Conservation (phyloP, 257 asterid genomes). For the Prunella vulgaris region DNA sequence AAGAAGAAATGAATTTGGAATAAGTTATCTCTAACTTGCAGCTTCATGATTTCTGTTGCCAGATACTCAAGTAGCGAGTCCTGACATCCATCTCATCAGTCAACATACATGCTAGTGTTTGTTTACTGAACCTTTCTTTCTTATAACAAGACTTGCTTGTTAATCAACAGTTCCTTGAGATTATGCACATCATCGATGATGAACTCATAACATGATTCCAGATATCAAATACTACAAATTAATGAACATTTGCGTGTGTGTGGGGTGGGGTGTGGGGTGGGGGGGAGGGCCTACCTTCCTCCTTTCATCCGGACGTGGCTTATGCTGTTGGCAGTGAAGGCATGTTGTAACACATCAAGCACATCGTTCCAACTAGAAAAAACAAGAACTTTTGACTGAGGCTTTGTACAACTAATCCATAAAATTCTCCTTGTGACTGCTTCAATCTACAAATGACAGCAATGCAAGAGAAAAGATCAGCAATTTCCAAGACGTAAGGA, state of each 20-base stretch:
- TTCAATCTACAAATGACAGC: conserved; percentile 55
- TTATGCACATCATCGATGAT: neutral
- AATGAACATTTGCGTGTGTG: too few relatives aligned
- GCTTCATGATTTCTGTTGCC: neutral
- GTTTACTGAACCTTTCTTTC: neutral
- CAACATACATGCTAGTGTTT: neutral
- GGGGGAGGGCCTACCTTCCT: conserved; percentile 75
- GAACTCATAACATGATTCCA: neutral
- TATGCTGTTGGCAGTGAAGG: conserved; percentile 67
- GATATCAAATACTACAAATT: too few relatives aligned
- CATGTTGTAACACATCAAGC: conserved; percentile 95
- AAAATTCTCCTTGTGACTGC: conserved; percentile 91
- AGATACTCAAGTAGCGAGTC: neutral
- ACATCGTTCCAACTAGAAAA: conserved; percentile 97
- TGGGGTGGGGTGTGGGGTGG: too few relatives aligned
- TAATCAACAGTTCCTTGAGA: neutral
- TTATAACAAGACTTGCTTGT: neutral
- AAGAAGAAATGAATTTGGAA: neutral
- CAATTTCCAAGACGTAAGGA: neutral
- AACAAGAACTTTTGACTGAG: conserved; percentile 65
- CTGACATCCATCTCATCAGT: neutral
- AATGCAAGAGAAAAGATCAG: conserved; percentile 11
- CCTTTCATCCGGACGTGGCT: conserved; percentile 89
- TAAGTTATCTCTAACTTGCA: neutral
- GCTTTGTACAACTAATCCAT: conserved; percentile 59